Base-by-base conservation (phyloP, 2,329 filamentous ascomycete genomes). In the Alternaria consortialis region DNA sequence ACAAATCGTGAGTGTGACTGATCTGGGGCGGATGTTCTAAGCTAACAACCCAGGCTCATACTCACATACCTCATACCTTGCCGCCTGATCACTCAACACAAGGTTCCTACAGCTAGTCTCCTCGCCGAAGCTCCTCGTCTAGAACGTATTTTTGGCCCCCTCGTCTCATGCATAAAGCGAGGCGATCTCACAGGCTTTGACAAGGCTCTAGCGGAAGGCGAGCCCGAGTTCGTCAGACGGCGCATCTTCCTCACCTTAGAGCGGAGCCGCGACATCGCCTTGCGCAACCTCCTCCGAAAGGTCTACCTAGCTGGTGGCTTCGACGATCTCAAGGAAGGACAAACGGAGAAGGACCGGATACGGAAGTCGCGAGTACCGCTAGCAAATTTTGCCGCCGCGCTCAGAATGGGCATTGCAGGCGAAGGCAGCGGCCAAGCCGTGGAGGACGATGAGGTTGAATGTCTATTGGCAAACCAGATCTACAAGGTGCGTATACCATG, bases 161-260 rank as follows among this genome's bases (percentile, higher is more conserved):
- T 99, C 1, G 88, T 89, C 34, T 81, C 84, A 39, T 93, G 91
- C 76, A 97, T 99, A 76, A 91, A 91, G 69, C 86, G 84, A 58
- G 94, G 93, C 31, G 90, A 97, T 69, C 86, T 99, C 9, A 86
- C 88, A 53, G 91, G 88, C 11, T 98, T 98, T 72, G 94, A 97
- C 71, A 81, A 87, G 17, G 93, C 94, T 2, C 85, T 99, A 29
- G 86, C 90, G 51, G 87, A 89, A 7, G 91, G 91, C 27, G 94
- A 98, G 79, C 89, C 93, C n/a, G 92, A 95, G 68, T 97, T 98
- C 69, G 93, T 98, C 65, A 94, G 91, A 77, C 88, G 91, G 31
- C 91, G 94, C 44, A 97, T 99, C 69, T 99, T 98, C 79, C 86
- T 99, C 23, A 97, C 95, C 0, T 85, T 99, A 0, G 95, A 99